Evolutionary conservation across 306 rosid species (phyloP).

Genomic region (Malus sylvestris): DNA sequence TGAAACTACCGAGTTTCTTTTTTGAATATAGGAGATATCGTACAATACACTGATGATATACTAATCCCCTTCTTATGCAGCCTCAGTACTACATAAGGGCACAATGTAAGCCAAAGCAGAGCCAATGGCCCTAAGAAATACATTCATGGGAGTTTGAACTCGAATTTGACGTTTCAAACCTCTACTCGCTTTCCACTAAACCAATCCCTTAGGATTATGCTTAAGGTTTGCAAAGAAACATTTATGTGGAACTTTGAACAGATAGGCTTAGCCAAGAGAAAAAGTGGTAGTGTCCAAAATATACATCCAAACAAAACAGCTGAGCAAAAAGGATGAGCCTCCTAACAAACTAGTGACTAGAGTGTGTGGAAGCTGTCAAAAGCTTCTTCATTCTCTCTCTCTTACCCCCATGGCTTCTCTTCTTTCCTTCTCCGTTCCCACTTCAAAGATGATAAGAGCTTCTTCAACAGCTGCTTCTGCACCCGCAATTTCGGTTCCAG

Average conservation of each 20-base stretch:
- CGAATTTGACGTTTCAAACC: no score
- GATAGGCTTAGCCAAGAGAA: neutral
- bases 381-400: slow-evolving; percentile 22
- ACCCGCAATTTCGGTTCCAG: slow-evolving; percentile 33
- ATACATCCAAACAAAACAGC: slow-evolving; percentile 27
- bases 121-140: no score
- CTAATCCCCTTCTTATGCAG: no score
- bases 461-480: slow-evolving; percentile 28
- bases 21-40: no score
- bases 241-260: neutral
- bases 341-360: slow-evolving; percentile 28
- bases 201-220: neutral
- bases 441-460: slow-evolving; percentile 43
- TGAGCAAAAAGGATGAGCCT: slow-evolving; percentile 37
- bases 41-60: no score
- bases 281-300: neutral
- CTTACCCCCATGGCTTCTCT: slow-evolving; percentile 63
- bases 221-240: neutral
- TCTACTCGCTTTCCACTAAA: no score
- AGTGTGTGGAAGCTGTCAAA: slow-evolving; percentile 46
- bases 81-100: no score
- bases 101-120: neutral
- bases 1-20: neutral
- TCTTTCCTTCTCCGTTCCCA: slow-evolving; percentile 75
- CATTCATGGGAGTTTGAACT: no score